These are phyloP conservation scores for Colletotrichum shisoi DNA, from an alignment of 2,329 filamentous ascomycete species.

Conservation along the genomic window DNA sequence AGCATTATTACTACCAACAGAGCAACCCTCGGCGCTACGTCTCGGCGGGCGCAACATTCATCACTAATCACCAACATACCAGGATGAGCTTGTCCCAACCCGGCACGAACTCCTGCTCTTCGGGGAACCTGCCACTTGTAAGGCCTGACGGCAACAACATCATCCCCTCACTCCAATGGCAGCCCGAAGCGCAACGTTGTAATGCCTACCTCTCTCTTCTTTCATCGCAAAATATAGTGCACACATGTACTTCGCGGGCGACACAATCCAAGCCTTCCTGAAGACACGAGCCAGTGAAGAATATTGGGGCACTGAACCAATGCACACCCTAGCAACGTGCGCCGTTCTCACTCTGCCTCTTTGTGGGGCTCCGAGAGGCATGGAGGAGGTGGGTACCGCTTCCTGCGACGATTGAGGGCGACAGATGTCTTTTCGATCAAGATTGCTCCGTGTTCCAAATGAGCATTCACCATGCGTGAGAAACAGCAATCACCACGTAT, in stretches of 20 bases:
- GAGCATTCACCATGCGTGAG: conserved; percentile 20
- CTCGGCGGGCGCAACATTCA: conserved; percentile 23
- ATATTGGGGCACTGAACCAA: conserved; percentile 11
- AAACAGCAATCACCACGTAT: conserved; percentile 19
- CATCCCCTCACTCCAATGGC: conserved; percentile 18
- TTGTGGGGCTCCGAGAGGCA: conserved; percentile 21
- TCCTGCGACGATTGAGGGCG: conserved; percentile 18
- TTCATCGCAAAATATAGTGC: not conserved
- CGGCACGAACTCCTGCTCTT: conserved; percentile 15
- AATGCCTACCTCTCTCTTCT: not conserved
- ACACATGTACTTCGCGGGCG: not conserved
- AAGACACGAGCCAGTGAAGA: conserved; percentile 5
- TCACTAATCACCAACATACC: conserved; percentile 13
- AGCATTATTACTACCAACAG: not conserved
- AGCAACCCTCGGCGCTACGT: conserved; percentile 3
- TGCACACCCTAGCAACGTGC: not conserved
- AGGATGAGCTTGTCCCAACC: conserved; percentile 31
- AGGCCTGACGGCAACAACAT: not conserved
- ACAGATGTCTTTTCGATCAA: conserved; percentile 15
- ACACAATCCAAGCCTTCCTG: not conserved
- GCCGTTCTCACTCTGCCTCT: conserved; percentile 2
- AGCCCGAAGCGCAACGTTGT: conserved; percentile 23
- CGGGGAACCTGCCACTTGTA: conserved; percentile 4
- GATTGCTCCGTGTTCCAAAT: conserved; percentile 18
- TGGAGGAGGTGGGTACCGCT: conserved; percentile 25